Evolutionary conservation across 192 early-diverging fungal species (phyloP), one percentile per base, ranked within the genome.

Genomic region (Thoreauomyces humboldtii): DNA sequence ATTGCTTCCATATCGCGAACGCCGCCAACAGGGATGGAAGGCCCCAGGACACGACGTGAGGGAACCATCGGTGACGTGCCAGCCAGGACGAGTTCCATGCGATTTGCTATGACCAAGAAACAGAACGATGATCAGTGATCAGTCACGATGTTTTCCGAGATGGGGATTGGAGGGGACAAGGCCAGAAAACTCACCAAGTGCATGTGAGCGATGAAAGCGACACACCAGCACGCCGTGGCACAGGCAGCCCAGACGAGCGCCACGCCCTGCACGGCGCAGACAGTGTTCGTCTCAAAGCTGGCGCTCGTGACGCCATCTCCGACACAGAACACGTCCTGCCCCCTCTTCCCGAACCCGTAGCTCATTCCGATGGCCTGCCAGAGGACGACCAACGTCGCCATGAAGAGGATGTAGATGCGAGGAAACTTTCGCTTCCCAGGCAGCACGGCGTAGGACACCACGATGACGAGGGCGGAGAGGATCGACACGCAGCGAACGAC

Each of bases 341-440:
- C 65, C 31, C 57, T 17, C 25, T 59, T 31, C 7, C 58, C 46
- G 48, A 37, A 33, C 1, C 48, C 22, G 7, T 25, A 48, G n/a
- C 21, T 25, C 21, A 38, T 29, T 9, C 57, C 33, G 22, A 37
- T 9, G 11, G 33, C 27, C 43, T 68, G 57, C 55, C 57, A 68
- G 21, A 68, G 7, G 11, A 37, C 9, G 28, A 68, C 14, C 17
- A 48, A 19, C 9, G 12, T 28, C 12, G 27, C 50, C 0, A 68
- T 51, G 43, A 51, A 68, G 9, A 68, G 45, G 22, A 68, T 33
- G 27, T 60, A 51, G 42, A 68, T 44, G 7, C 57, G 55, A 4
- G 65, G 65, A 42, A 50, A 36, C 24, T 14, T 14, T 11, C 65
- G 65, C 44, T 68, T 68, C 1, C 69, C 69, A 19, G 69, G 69